A percentile compares a stretch with the other conserved stretches of the same genome.
phyloP scores from a whole-genome alignment of 495 filamentous ascomycete genomes.

The Aspergillus sclerotiicarbonarius region DNA sequence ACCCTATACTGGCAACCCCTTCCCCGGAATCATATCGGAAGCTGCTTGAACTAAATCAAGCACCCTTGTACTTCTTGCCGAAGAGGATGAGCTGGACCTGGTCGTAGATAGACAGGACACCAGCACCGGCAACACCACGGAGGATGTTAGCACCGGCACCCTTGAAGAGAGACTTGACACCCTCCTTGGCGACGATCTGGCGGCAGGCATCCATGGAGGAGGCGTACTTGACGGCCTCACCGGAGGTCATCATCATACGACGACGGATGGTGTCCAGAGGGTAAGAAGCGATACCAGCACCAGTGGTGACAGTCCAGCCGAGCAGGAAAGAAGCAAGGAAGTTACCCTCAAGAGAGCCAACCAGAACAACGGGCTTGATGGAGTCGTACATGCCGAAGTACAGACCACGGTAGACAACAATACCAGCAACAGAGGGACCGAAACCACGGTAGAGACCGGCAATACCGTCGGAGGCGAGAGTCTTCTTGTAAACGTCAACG shows the following conservation, averaged over 20 bases:
- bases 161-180: conserved; percentile 98
- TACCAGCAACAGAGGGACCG: conserved; percentile 97
- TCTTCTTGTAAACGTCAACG: conserved; percentile 99
- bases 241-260: conserved; percentile 99
- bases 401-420: conserved; percentile 99
- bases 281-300: conserved; percentile 99
- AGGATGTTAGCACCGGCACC: conserved; percentile 99
- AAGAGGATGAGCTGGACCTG: conserved; percentile 98
- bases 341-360: conserved; percentile 89
- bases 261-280: conserved; percentile 99
- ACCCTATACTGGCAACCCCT: conserved; percentile 30
- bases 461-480: conserved; percentile 95
- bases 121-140: conserved; percentile 99
- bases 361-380: conserved; percentile 96
- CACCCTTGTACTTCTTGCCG: conserved; percentile 90
- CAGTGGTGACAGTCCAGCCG: conserved; percentile 99
- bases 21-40: conserved; percentile 28
- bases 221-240: conserved; percentile 98
- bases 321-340: conserved; percentile 98
- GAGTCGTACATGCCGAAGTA: conserved; percentile 99
- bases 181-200: conserved; percentile 97
- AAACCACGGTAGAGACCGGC: conserved; percentile 99
- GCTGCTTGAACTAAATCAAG: conserved; percentile 26
- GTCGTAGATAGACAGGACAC: conserved; percentile 99
- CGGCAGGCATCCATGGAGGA: conserved; percentile 88